These are phyloP conservation scores for Pichia sp. DNA, from an alignment of 1,139 yeast species.

Conservation along the genomic window DNA sequence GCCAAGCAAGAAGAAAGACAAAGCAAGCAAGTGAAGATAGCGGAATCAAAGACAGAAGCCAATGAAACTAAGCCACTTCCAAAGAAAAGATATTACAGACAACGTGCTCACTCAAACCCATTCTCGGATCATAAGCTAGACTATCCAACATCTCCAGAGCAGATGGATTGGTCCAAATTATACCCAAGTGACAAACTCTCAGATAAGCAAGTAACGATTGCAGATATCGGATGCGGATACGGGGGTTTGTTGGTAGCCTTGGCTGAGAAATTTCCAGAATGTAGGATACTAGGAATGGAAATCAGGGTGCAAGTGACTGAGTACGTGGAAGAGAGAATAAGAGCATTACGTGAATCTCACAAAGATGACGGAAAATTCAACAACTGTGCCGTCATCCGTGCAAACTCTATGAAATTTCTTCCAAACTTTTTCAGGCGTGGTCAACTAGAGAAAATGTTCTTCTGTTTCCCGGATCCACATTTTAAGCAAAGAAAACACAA, in stretches of 20 bases:
- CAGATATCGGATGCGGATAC: slow-evolving; percentile 97
- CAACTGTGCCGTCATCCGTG: slow-evolving; percentile 86
- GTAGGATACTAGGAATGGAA: slow-evolving; percentile 87
- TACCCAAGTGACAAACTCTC: slow-evolving; percentile 56
- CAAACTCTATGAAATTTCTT: slow-evolving; percentile 94
- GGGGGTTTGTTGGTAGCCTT: slow-evolving; percentile 86
- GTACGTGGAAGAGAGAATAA: slow-evolving; percentile 91
- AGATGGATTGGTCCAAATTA: slow-evolving; percentile 81
- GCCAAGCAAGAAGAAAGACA: slow-evolving; percentile 31
- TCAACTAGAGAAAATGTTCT: slow-evolving; percentile 85
- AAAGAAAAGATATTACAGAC: slow-evolving; percentile 85
- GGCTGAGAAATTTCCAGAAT: slow-evolving; percentile 71
- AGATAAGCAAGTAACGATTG: slow-evolving; percentile 64
- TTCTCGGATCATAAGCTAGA: slow-evolving; percentile 91
- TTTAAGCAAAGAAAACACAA: slow-evolving; percentile 96
- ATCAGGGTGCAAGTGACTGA: slow-evolving; percentile 96
- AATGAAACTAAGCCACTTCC: slow-evolving; percentile 42
- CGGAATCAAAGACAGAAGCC: slow-evolving; percentile 16
- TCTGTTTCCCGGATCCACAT: slow-evolving; percentile 99
- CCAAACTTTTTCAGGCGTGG: slow-evolving; percentile 87
- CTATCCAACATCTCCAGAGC: slow-evolving; percentile 74
- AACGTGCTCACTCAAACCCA: slow-evolving; percentile 96
- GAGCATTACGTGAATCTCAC: slow-evolving; percentile 60
- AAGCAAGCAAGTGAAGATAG: slow-evolving; percentile 30
- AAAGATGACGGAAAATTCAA: slow-evolving; percentile 44